Evolutionary conservation across 768 basidiomycete genomes (phyloP), one percentile per base, ranked within the genome.

Genomic region (Porphyrellus cyaneotinctus): DNA sequence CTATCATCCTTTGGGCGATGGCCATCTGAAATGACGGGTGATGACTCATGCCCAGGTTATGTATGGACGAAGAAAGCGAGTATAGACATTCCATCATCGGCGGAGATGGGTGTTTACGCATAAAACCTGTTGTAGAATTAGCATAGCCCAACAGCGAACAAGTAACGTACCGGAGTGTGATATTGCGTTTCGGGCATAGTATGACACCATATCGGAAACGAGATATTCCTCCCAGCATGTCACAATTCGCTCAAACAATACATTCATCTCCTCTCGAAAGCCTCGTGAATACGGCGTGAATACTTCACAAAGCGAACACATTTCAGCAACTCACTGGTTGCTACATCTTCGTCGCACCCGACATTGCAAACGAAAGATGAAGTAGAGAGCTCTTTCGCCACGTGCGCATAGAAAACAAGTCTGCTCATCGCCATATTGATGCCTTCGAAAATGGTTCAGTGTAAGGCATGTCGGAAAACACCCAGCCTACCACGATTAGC

Each of bases 71-170:
- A 30, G 79, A 79, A 17, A 91, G 67, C 1, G 73, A 65, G 41
- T 83, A 64, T 47, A 91, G 65, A 17, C 81, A 78, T 38, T 78
- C 73, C 51, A 84, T 71, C 46, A 88, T 73, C 38, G 70, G 65
- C 43, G 79, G 65, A 32, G 86, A 86, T 43, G 83, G 80, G 10
- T 75, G 74, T 50, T 58, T 67, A 41, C 42, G 54, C 51, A 43
- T 44, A 36, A 49, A 42, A 35, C 52, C 69, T 70, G 23, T 45
- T 26, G 31, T 43, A 41, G 26, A 35, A 50, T 62, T 26, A 67
- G 54, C 31, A 57, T 12, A 49, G 31, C 24, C 48, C 46, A 36
- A 47, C 36, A 37, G 28, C 30, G 37, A 39, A 54, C 22, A 44
- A 43, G 43, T 22, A 47, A 33, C 56, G 15, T 47, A 64, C 66